phyloP scores from a whole-genome alignment of 768 basidiomycete species.

The Scleroderma bovista region DNA sequence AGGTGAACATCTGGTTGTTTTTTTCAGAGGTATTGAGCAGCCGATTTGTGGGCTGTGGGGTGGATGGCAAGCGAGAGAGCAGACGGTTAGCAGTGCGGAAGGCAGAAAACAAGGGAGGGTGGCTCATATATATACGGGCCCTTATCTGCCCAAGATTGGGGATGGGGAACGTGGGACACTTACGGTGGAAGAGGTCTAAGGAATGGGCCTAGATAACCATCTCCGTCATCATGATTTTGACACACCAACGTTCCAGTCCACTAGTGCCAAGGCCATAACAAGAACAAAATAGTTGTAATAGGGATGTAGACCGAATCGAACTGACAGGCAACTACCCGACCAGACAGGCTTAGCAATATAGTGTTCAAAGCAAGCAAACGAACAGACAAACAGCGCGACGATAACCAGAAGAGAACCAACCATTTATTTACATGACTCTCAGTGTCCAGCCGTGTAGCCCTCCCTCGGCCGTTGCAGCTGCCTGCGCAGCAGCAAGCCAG shows the following conservation, averaged over 20 bases:
- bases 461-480: slow-evolving; percentile 58
- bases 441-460: slow-evolving; percentile 75
- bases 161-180: slow-evolving; percentile 8
- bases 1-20: slow-evolving; percentile 42
- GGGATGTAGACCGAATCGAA: slow-evolving; percentile 6
- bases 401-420: slow-evolving; percentile 9
- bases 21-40: slow-evolving; percentile 6
- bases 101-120: slow-evolving; percentile 1
- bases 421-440: slow-evolving; percentile 57
- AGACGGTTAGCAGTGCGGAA: not conserved
- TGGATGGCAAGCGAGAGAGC: not conserved
- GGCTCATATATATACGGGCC: slow-evolving; percentile 9
- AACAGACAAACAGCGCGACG: slow-evolving; percentile 18
- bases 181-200: slow-evolving; percentile 7
- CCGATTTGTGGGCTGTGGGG: not conserved
- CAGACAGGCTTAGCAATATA: not conserved
- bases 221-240: too few species aligned
- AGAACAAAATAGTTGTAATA: slow-evolving; percentile 6
- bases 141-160: not conserved
- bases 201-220: too few species aligned
- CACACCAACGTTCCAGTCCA: slow-evolving; percentile 24
- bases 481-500: slow-evolving; percentile 74
- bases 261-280: slow-evolving; percentile 1
- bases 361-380: slow-evolving; percentile 16
- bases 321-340: not conserved